Conservation (phyloP, 164 flowering plant genomes). For the Dillenia suffruticosa region DNA sequence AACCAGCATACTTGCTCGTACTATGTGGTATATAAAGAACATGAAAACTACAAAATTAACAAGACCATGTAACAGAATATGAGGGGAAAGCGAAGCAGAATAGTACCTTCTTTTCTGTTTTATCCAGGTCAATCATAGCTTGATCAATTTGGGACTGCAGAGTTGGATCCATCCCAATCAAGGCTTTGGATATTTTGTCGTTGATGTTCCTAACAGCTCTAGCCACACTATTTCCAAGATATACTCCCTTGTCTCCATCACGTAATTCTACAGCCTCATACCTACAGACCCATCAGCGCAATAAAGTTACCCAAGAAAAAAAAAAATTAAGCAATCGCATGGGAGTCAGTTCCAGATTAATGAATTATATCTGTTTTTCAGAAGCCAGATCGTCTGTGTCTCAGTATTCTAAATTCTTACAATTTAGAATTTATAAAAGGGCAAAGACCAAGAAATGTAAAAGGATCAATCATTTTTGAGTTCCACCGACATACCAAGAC, state of each 20-base stretch:
- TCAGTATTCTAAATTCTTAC: no score
- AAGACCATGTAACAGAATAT: background rate
- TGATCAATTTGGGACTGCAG: conserved; percentile 92
- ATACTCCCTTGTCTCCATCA: conserved; percentile 86
- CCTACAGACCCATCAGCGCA: conserved; percentile 26
- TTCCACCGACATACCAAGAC: no score
- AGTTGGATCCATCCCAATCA: conserved; percentile 92
- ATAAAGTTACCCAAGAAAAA: no score
- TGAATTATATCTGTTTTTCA: no score
- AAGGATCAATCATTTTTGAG: no score
- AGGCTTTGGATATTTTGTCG: conserved; percentile 81
- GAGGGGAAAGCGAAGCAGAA: background rate
- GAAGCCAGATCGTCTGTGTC: no score
- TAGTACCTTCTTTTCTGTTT: conserved; percentile 86
- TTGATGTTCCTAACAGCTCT: conserved; percentile 84
- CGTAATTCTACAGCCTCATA: conserved; percentile 87
- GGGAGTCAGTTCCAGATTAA: no score
- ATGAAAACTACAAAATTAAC: background rate
- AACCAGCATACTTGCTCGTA: no score
- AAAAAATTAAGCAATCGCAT: no score
- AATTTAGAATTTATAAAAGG: no score
- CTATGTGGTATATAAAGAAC: no score
- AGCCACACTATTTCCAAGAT: conserved; percentile 82
- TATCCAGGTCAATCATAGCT: conserved; percentile 91
- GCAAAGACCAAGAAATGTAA: no score